Evolutionary conservation across 129 eudicot genomes (phyloP), one percentile per base, ranked within the genome.

Genomic region (Centella asiatica): DNA sequence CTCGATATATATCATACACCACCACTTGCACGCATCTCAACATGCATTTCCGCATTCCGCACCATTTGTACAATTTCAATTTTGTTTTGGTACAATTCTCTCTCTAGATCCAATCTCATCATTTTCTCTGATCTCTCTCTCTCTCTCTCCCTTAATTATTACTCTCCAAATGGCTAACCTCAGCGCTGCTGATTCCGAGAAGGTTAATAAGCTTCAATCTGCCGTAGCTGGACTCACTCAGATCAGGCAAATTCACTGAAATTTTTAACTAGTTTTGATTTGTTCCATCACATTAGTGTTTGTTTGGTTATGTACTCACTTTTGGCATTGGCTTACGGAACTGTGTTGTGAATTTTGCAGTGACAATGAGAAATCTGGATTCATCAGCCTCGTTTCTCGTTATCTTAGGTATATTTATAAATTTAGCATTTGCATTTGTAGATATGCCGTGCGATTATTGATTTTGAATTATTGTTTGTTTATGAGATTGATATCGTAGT

Each of bases 281-380:
- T 23, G 18, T 53, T 54, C 28, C 10, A 54, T 14, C 14, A 4
- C 17, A 28, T 8, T 14, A 24, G 1, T 23, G 57, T 22, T 14
- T 20, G 0, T 51, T 13, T 9, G 54, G 8, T 51, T 51, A n/a
- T n/a, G n/a, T n/a, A n/a, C n/a, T 14, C 20, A 4, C 6, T 6
- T 7, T 6, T 17, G 76, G 73, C 53, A 46, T 45, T 56, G 45
- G 56, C 37, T 37, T 36, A 60, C 34, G 32, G 20, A 19, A 50
- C 22, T 19, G 0, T 24, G 22, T 63, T 76, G 49, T 72, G 59
- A 44, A 52, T 61, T 53, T 70, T 74, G 74, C 78, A 93, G 99
- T 76, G 96, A 93, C 14, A 88, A 83, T 68, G 99, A 93, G 93
- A 93, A 93, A 80, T 78, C 96, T 73, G 99, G 99, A 78, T 93